phyloP scores from a whole-genome alignment of 768 basidiomycete species.

The Leucosporidium creatinivorum region DNA sequence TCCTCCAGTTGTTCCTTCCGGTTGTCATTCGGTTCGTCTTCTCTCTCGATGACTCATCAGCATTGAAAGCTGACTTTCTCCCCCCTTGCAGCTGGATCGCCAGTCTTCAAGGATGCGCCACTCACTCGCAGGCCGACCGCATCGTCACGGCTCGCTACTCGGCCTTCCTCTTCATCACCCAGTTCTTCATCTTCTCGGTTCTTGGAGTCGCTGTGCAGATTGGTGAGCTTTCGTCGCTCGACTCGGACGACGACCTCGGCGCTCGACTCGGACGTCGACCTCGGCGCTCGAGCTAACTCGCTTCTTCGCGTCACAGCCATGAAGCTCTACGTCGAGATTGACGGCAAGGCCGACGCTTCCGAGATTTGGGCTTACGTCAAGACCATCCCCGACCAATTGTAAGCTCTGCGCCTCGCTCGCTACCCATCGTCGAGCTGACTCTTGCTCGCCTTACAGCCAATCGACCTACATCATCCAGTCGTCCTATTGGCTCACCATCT shows the following conservation, averaged over 20 bases:
- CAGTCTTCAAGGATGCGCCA: slow-evolving; percentile 32
- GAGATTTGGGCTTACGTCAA: slow-evolving; percentile 49
- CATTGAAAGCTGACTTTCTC: background rate
- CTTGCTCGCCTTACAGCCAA: slow-evolving; percentile 51
- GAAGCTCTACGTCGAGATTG: slow-evolving; percentile 47
- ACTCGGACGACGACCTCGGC: too few species aligned
- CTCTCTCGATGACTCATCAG: slow-evolving; percentile 46
- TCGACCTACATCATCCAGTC: slow-evolving; percentile 82
- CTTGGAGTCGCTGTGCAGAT: slow-evolving; percentile 33
- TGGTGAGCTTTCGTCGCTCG: background rate
- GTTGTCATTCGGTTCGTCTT: slow-evolving; percentile 63
- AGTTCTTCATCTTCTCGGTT: slow-evolving; percentile 76
- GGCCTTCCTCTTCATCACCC: slow-evolving; percentile 81
- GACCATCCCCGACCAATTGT: slow-evolving; percentile 46
- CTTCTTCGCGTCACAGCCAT: too few species aligned
- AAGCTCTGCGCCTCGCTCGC: slow-evolving; percentile 22
- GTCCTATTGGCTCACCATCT: slow-evolving; percentile 34
- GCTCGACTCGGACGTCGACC: too few species aligned
- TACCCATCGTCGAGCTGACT: background rate
- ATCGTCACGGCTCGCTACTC: slow-evolving; percentile 88
- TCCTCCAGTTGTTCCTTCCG: slow-evolving; percentile 71
- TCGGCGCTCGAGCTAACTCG: too few species aligned
- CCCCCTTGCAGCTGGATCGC: slow-evolving; percentile 20
- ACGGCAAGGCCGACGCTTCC: slow-evolving; percentile 42
- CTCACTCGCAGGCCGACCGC: slow-evolving; percentile 52